Base-by-base conservation (phyloP, 768 basidiomycete species). In the Rhodosporidiobolus sp. region DNA sequence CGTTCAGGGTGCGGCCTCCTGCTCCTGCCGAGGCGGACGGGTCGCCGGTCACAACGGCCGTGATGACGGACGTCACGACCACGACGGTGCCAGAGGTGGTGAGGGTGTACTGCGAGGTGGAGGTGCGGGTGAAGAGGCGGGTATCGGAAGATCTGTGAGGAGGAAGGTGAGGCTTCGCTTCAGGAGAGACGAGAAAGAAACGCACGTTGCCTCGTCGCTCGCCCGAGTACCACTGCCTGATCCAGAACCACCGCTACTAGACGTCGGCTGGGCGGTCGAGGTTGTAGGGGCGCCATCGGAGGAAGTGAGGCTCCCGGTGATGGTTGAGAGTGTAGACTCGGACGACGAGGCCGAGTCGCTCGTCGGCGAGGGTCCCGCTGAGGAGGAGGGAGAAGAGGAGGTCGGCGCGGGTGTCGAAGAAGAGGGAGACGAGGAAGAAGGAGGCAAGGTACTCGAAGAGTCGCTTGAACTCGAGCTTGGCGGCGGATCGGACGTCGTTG, bases 31-130 rank as follows among this genome's bases (percentile, higher is more conserved):
- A 26, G 43, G 32, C 62, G 19, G 68, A 49, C 10, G 60, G 50
- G 14, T 46, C 56, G 20, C 64, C 65, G 16, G 65, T 63, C 35
- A 69, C 59, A 30, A 63, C 38, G 11, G 68, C 69, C 0, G 70
- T 68, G 38, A 67, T 38, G 17, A 71, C 48, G 1, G 73, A 72
- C 6, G 76, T 77, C 54, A 74, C 46, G 19, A 77, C 50, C n/a
- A 77, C 67, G 45, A 74, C 70, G 4, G 57, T 49, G 22, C 76
- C 76, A 3, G 73, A 70, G 10, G 67, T 60, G 12, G 76, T 77
- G 43, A 72, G 59, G 0, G 74, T 75, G 66, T 63, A 71, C 34
- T 67, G 38, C 0, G 66, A 34, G 9, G 55, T 57, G 1, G 49
- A 30, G 4, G 66, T 69, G 26, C 28, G 55, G 0, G 70, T 75